Evolutionary conservation across 2,329 filamentous ascomycete genomes (phyloP), one percentile per base, ranked within the genome.

Genomic region (Ophiognomonia clavigignenti-juglandacearum): DNA sequence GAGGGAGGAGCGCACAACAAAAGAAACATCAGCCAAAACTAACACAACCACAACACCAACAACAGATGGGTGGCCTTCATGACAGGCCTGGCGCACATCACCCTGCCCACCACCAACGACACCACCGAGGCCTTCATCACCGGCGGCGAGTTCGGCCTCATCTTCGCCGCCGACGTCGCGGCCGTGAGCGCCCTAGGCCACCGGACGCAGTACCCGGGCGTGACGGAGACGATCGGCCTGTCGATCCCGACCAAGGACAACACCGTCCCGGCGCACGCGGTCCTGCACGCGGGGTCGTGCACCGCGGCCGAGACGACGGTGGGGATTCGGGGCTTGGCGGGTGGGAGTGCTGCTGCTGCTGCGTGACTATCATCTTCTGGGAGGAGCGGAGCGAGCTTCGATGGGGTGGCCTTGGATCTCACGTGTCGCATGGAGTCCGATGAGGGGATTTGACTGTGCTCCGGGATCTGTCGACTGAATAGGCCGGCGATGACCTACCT

Each of bases 101-200:
- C 64, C 6, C 56, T 73, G 1, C 67, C 68, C 10, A n/a, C n/a
- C n/a, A 62, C 65, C 52, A 60, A 61, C 9, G 61, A 57, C 2
- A 55, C 61, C n/a, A 62, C 67, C 46, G 65, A 61, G 1, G n/a
- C n/a, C n/a, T n/a, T n/a, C n/a, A 64, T 58, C 54, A 50, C 74
- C 6, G 35, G 54, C 2, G 70, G 70, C 3, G 62, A 62, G 42
- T 58, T 68, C 34, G 69, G 70, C 1, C 58, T 66, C 7, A 62
- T 74, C 34, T 59, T 70, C 8, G 69, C 67, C 0, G 61, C 66
- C 4, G 71, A 74, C 51, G 71, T 66, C 3, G 55, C 54, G 4
- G 64, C 66, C 43, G 62, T 66, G 4, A 69, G 67, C 43, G 50
- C 38, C 3, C 50, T 60, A 32, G 71, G 71, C 1, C 71, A 74